A percentile compares a stretch with the other conserved stretches of the same genome.
These are phyloP conservation scores for Houttuynia cordata DNA, from an alignment of 164 flowering plant genomes.

Conservation along the genomic window DNA sequence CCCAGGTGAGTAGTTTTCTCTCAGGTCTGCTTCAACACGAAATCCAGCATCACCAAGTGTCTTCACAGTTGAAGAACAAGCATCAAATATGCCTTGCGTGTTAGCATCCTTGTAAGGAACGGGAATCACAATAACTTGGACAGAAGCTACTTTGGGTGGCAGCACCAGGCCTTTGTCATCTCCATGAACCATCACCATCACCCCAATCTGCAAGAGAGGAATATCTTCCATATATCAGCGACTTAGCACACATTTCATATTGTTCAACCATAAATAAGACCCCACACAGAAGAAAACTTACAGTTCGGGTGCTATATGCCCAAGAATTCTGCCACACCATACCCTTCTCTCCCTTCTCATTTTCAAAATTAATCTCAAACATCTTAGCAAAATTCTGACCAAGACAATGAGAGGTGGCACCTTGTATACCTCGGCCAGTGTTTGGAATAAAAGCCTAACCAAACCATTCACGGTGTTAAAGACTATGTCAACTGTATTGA, in stretches of 20 bases:
- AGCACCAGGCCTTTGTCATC: constrained; percentile 94
- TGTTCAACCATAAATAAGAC: not conserved
- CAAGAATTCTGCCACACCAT: constrained; percentile 99
- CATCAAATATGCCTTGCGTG: constrained; percentile 66
- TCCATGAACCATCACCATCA: constrained; percentile 97
- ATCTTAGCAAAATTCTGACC: constrained; percentile 98
- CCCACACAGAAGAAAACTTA: constrained; percentile 13
- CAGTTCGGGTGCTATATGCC: constrained; percentile 92
- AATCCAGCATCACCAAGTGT: constrained; percentile 53
- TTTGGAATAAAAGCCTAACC: constrained; percentile 86
- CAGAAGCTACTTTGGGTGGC: constrained; percentile 85
- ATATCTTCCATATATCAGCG: not conserved
- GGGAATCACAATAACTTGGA: constrained; percentile 77
- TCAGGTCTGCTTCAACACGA: constrained; percentile 60
- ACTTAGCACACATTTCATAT: not conserved
- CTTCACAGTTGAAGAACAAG: constrained; percentile 59
- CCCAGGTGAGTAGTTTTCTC: constrained; percentile 92
- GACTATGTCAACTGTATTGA: not conserved
- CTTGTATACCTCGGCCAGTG: constrained; percentile 96
- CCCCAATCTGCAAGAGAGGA: constrained; percentile 55
- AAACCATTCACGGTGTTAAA: not conserved
- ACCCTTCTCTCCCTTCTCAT: constrained; percentile 77
- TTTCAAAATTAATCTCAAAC: constrained; percentile 89
- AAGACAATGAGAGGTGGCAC: constrained; percentile 96
- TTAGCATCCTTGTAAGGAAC: constrained; percentile 88